Conservation (phyloP, 2,329 filamentous ascomycete genomes). For the Nannizzia gypsea region DNA sequence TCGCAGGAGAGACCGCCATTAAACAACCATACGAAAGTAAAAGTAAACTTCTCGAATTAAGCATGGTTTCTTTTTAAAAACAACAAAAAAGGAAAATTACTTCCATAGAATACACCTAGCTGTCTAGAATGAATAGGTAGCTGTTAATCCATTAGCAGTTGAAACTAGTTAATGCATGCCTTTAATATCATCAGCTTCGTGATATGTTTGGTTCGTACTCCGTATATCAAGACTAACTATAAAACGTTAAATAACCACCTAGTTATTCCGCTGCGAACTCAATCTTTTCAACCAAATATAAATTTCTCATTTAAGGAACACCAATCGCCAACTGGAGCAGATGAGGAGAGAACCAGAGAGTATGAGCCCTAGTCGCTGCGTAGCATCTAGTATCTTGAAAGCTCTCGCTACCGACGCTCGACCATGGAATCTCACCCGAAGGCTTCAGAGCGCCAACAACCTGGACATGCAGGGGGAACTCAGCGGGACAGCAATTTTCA, state of each 20-base stretch:
- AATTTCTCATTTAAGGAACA: too few species aligned
- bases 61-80: too few species aligned
- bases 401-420: slow-evolving; percentile 20
- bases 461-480: slow-evolving; percentile 32
- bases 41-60: neutral
- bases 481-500: slow-evolving; percentile 31
- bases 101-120: neutral
- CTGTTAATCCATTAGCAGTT: neutral
- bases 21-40: slow-evolving; percentile 12
- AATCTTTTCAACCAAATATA: too few species aligned
- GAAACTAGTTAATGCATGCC: neutral
- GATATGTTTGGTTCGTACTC: too few species aligned
- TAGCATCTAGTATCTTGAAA: slow-evolving; percentile 19
- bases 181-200: neutral
- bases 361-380: neutral
- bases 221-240: too few species aligned
- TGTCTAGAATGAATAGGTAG: neutral
- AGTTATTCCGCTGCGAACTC: too few species aligned
- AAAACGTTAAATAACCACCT: too few species aligned
- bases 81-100: too few species aligned
- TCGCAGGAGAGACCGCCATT: slow-evolving; percentile 66
- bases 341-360: neutral
- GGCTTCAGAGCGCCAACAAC: slow-evolving; percentile 30
- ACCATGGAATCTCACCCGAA: slow-evolving; percentile 29
- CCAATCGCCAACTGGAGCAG: neutral